Evolutionary conservation across 2,329 filamentous ascomycete species (phyloP), one percentile per base, ranked within the genome.

Genomic region (Sphaerulina vaccinii): DNA sequence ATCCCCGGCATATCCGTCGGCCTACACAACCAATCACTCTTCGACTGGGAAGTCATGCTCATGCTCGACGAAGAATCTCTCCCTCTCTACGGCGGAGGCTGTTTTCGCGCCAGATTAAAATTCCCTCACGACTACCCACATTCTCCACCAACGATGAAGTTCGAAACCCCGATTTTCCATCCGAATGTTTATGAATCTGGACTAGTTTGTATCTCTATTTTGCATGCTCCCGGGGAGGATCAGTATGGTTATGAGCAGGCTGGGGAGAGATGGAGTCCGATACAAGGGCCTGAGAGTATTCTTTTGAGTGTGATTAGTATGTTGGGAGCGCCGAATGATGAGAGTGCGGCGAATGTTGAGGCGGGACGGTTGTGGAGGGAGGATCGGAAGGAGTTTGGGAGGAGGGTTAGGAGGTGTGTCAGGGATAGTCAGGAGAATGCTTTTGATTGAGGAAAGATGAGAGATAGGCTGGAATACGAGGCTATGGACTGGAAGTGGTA

Each of bases 21-120:
- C 0, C 77, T 99, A 37, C 84, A 91, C 46, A 84, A 86, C 65
- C 88, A 87, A 70, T 87, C 95, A 69, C 84, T 97, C 8, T 96
- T 96, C 61, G 88, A 95, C 75, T 99, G 93, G 93, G 91, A 97
- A 72, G 90, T 97, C 16, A 96, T 96, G 88, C 83, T 99, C 55
- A 97, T 99, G 92, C 92, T 97, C 60, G 90, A 84, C 57, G 90
- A 95, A 68, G 91, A 88, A 73, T 65, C 68, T 53, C 66, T 66
- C 41, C 92, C 91, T 73, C 88, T 88, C 71, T 96, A 96, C 65
- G 91, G 91, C 65, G 91, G 91, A 69, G 93, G 89, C 62, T 91
- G 95, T 74, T 99, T 97, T 77, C 86, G 88, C 61, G 90, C 92
- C 24, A 79, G 84, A 57, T 80, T 99, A 57, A 80, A 79, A 49